phyloP scores from a whole-genome alignment of 495 filamentous ascomycete species.

The Penicillium pancosmium region DNA sequence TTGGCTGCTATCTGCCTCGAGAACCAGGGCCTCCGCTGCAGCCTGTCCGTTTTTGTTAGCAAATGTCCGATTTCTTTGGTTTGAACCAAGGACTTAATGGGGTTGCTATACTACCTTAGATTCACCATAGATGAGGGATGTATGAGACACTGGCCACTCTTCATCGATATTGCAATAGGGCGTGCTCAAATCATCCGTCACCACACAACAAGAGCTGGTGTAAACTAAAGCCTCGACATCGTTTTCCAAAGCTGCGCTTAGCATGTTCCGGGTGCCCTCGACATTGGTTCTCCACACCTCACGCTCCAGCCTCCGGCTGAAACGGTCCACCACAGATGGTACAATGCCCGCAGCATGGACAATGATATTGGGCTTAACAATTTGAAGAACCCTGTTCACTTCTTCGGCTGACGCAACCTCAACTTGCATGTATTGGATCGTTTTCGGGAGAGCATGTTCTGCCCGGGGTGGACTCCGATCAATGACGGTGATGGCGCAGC shows the following conservation, averaged over 20 bases:
- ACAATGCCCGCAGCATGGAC: constrained; percentile 52
- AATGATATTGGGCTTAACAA: constrained; percentile 43
- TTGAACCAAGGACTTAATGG: neutral
- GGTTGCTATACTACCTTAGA: constrained; percentile 51
- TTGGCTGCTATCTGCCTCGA: constrained; percentile 45
- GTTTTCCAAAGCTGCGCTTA: constrained; percentile 50
- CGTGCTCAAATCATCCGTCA: constrained; percentile 56
- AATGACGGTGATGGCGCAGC: constrained; percentile 47
- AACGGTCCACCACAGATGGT: constrained; percentile 44
- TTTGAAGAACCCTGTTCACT: constrained; percentile 33
- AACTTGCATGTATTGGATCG: constrained; percentile 35
- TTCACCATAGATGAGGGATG: constrained; percentile 59
- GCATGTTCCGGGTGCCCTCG: constrained; percentile 59
- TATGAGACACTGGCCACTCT: constrained; percentile 48
- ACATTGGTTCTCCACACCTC: constrained; percentile 56
- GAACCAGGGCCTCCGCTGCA: constrained; percentile 58
- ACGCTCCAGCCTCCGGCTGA: constrained; percentile 38
- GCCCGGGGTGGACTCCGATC: constrained; percentile 41
- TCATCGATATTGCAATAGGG: constrained; percentile 59
- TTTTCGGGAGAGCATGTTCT: constrained; percentile 32
- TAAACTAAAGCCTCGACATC: constrained; percentile 59
- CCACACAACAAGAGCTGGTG: constrained; percentile 58
- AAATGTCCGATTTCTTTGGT: constrained; percentile 5
- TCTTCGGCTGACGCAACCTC: constrained; percentile 39
- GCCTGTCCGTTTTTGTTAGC: constrained; percentile 33